phyloP scores from a whole-genome alignment of 805 yeast genomes.

The Wickerhamomyces subpelliculosus region DNA sequence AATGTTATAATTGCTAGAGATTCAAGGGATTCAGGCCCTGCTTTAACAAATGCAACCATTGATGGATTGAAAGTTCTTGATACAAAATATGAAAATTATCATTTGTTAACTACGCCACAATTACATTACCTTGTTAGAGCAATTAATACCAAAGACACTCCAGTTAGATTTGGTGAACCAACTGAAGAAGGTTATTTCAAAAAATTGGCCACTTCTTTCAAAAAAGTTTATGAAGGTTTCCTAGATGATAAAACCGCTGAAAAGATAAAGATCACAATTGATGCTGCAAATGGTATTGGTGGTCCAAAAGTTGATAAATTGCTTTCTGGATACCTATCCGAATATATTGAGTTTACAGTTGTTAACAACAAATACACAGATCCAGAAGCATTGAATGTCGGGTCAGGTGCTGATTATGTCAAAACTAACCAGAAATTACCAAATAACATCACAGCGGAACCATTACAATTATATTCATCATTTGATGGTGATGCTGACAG shows the following conservation, averaged over 20 bases:
- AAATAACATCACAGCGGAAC: constrained; percentile 39
- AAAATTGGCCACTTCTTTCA: constrained; percentile 52
- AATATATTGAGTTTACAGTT: constrained; percentile 35
- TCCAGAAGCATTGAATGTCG: constrained; percentile 58
- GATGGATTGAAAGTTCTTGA: constrained; percentile 53
- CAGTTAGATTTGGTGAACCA: constrained; percentile 48
- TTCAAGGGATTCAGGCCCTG: constrained; percentile 79
- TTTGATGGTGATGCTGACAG: constrained; percentile 98
- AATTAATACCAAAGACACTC: constrained; percentile 45
- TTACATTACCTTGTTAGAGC: constrained; percentile 80
- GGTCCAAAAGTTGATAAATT: constrained; percentile 61
- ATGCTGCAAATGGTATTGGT: constrained; percentile 97
- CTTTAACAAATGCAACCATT: constrained; percentile 48
- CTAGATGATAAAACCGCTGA: constrained; percentile 10
- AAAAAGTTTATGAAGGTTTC: constrained; percentile 30
- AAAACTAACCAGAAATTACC: constrained; percentile 85
- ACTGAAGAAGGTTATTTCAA: constrained; percentile 63
- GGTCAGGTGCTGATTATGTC: constrained; percentile 95
- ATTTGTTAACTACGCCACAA: constrained; percentile 87
- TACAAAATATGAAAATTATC: constrained; percentile 45
- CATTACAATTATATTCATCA: constrained; percentile 59
- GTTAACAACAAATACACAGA: constrained; percentile 48
- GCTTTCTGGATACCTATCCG: constrained; percentile 31
- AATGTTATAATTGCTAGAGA: constrained; percentile 73
- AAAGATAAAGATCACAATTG: constrained; percentile 53